Conservation (phyloP, 1,139 yeast species). For the Sugiyamaella castrensis region DNA sequence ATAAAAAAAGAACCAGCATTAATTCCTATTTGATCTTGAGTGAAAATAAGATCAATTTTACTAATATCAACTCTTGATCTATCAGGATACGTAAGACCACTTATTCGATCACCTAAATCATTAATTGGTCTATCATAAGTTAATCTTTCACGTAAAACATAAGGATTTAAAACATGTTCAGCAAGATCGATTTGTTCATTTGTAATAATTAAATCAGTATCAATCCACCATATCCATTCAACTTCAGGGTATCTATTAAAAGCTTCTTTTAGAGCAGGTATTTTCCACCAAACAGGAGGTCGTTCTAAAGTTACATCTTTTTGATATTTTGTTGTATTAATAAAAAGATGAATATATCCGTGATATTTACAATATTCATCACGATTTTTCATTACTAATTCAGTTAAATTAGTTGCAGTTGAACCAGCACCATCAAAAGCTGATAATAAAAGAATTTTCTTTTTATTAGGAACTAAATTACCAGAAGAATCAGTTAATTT, state of each 20-base stretch:
- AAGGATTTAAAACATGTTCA: constrained; percentile 32
- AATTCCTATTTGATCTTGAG: constrained; percentile 30
- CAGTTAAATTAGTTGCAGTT: constrained; percentile 26
- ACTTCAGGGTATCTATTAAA: constrained; percentile 32
- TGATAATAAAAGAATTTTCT: constrained; percentile 32
- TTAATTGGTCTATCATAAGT: constrained; percentile 26
- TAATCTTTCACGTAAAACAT: constrained; percentile 27
- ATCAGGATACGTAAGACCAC: constrained; percentile 21
- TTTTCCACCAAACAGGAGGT: constrained; percentile 31
- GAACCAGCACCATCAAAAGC: constrained; percentile 35
- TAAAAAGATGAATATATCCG: constrained; percentile 34
- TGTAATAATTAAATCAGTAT: constrained; percentile 35
- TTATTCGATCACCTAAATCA: constrained; percentile 21
- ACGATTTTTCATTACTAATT: constrained; percentile 33
- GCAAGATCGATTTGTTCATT: constrained; percentile 34
- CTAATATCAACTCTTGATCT: constrained; percentile 23
- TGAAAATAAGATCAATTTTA: constrained; percentile 25
- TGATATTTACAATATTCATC: constrained; percentile 36
- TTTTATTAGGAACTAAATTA: constrained; percentile 27
- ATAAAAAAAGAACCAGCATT: constrained; percentile 38
- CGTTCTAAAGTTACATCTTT: constrained; percentile 23
- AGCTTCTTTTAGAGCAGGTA: constrained; percentile 33
- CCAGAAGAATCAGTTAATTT: constrained; percentile 14
- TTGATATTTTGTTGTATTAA: constrained; percentile 29
- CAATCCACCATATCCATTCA: constrained; percentile 41